Evolutionary conservation across 2,329 filamentous ascomycete species (phyloP), one percentile per base, ranked within the genome.

Genomic region (Chaetomiaceae sp.): DNA sequence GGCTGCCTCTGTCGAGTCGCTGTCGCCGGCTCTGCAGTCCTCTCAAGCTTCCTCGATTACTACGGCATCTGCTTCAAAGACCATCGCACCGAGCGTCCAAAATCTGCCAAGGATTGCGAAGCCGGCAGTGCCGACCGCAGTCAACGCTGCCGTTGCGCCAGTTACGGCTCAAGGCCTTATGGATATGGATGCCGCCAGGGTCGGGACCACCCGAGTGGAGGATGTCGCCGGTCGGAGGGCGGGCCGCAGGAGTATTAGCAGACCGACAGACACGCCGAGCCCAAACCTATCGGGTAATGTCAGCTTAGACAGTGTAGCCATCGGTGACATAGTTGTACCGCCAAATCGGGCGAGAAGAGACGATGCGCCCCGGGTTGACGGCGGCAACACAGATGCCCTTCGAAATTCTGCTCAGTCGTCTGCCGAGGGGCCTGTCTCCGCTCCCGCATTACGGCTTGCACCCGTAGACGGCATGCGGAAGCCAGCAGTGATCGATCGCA

Each of bases 401-500:
- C 62, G 67, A 15, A 76, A 69, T 43, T 70, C 74, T 1, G 54
- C 63, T 12, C 72, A 71, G 48, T 57, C 53, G 14, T 58, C 61
- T 2, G 38, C 49, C 18, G 68, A 71, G 18, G 39, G 56, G 24
- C 55, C 51, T 36, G 36, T 58, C 26, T 42, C 64, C 24, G 56
- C 59, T 14, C 47, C 56, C 11, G 47, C 60, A 9, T 51, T 61
- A 18, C 56, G 62, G 15, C 47, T 59, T 14, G 56, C 61, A 4
- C 56, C 62, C 7, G 57, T 56, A 17, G 69, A 72, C 7, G 56
- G 65, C 30, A 59, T 67, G 52, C 62, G 72, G 60, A 64, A 70
- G 50, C 68, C 79, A 1, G 68, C 71, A 2, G 71, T 79, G 4
- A 78, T 79, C 45, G 71, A 77, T 55, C 73, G 73, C n/a, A 76